phyloP scores from a whole-genome alignment of 139 green algal genomes.

The Monoraphidium neglectum region DNA sequence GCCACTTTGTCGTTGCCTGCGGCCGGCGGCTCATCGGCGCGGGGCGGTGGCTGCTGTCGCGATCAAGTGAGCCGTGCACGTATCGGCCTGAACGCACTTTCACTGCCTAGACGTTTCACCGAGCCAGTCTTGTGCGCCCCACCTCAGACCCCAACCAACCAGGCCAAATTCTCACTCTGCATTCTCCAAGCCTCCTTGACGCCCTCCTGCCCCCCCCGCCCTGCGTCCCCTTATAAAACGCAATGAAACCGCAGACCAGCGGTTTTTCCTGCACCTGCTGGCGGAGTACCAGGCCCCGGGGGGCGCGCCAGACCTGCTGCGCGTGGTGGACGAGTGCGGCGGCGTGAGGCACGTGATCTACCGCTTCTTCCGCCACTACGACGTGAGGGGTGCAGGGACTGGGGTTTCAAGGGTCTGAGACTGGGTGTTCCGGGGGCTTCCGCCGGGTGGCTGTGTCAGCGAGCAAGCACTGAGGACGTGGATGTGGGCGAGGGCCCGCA shows the following conservation, averaged over 20 bases:
- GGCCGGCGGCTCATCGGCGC: conserved; percentile 38
- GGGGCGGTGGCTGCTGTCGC: conserved; percentile 42
- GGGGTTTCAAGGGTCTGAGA: neutral
- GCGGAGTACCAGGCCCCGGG: conserved; percentile 31
- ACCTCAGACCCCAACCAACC: no score
- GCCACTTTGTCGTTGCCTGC: neutral
- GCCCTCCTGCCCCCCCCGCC: neutral
- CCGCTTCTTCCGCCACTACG: conserved; percentile 59
- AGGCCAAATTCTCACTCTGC: no score
- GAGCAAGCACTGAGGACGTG: neutral
- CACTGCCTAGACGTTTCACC: neutral
- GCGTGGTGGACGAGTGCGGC: conserved; percentile 44
- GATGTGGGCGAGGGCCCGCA: neutral
- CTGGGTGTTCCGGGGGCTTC: neutral
- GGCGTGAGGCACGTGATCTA: conserved; percentile 40
- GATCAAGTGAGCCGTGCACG: neutral
- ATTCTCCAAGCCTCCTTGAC: no score
- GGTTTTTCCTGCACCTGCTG: conserved; percentile 41
- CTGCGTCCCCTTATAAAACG: neutral
- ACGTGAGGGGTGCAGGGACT: neutral
- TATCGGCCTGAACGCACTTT: neutral
- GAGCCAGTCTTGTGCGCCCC: no score
- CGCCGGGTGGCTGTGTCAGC: no score
- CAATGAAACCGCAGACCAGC: conserved; percentile 4
- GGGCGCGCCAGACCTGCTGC: conserved; percentile 13